Conservation (phyloP, 495 filamentous ascomycete species). For the Xeromyces bisporus region DNA sequence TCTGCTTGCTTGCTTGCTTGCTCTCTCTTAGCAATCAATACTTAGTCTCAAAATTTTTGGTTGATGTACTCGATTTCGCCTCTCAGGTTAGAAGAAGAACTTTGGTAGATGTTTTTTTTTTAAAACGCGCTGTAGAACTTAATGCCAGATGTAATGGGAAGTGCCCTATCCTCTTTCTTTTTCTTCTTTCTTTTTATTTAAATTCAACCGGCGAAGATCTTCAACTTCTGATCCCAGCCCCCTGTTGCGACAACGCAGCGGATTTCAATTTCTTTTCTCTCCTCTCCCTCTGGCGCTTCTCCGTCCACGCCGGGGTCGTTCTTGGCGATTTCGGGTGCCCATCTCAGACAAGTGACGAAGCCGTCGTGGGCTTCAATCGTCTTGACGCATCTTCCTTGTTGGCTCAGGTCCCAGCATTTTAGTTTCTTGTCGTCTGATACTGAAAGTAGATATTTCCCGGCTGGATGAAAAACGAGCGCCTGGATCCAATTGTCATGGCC, state of each 20-base stretch:
- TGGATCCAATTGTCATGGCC: conserved; percentile 98
- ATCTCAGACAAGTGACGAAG: conserved; percentile 76
- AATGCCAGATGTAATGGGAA: too few species aligned
- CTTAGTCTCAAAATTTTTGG: too few species aligned
- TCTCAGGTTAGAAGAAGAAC: too few species aligned
- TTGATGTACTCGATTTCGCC: too few species aligned
- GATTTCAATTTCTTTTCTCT: conserved; percentile 26
- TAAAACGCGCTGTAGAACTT: too few species aligned
- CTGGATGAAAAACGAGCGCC: conserved; percentile 76
- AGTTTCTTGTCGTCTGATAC: conserved; percentile 84
- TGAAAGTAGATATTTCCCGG: conserved; percentile 79
- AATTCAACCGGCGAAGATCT: conserved; percentile 35
- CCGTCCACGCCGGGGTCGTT: conserved; percentile 28
- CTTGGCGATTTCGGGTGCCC: conserved; percentile 67
- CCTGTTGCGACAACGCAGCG: conserved; percentile 49
- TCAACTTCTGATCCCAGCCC: conserved; percentile 45
- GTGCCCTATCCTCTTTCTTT: too few species aligned
- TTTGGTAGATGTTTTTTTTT: too few species aligned
- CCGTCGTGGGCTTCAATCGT: conserved; percentile 68
- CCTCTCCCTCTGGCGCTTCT: conserved; percentile 2
- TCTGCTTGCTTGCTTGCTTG: too few species aligned
- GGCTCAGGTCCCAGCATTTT: conserved; percentile 84
- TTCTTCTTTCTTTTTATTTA: background rate
- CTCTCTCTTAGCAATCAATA: too few species aligned
- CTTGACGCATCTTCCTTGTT: conserved; percentile 84